These are phyloP conservation scores for Magnolia changhungtana DNA, from an alignment of 164 flowering plant species.

Conservation along the genomic window DNA sequence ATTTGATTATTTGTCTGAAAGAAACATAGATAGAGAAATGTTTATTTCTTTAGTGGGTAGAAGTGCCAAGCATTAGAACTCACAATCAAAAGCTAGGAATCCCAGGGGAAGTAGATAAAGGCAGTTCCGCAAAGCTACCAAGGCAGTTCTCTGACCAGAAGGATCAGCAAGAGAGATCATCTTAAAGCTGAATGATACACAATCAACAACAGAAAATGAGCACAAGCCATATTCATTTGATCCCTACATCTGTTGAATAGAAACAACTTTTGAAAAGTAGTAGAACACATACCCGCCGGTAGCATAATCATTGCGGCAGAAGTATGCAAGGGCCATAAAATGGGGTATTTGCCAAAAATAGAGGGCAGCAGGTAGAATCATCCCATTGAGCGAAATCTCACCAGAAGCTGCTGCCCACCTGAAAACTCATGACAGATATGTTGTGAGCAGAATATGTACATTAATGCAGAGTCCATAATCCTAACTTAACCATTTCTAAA, in stretches of 20 bases:
- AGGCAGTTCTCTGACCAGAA: slow-evolving; percentile 72
- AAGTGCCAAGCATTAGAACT: slow-evolving; percentile 29
- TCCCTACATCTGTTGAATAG: background rate
- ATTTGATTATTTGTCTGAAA: no score
- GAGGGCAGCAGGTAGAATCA: slow-evolving; percentile 93
- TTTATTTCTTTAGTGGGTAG: background rate
- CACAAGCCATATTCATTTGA: background rate
- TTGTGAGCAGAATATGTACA: slow-evolving; percentile 5
- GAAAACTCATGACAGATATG: slow-evolving; percentile 19
- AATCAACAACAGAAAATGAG: slow-evolving; percentile 11
- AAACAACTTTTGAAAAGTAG: background rate
- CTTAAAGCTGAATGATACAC: slow-evolving; percentile 48
- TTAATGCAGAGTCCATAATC: background rate
- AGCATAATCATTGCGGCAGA: slow-evolving; percentile 91
- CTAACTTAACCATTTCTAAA: no score
- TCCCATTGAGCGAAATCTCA: slow-evolving; percentile 58
- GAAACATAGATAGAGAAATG: background rate
- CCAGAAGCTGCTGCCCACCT: slow-evolving; percentile 98
- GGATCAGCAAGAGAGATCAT: slow-evolving; percentile 86
- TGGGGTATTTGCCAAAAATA: slow-evolving; percentile 99
- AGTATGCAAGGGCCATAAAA: slow-evolving; percentile 95
- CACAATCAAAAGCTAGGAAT: slow-evolving; percentile 82
- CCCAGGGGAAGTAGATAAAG: slow-evolving; percentile 83
- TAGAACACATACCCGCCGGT: slow-evolving; percentile 78
- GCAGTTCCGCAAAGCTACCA: slow-evolving; percentile 85